Evolutionary conservation across 768 basidiomycete genomes (phyloP), one percentile per base, ranked within the genome.

Genomic region (Tephrocybe sp.): DNA sequence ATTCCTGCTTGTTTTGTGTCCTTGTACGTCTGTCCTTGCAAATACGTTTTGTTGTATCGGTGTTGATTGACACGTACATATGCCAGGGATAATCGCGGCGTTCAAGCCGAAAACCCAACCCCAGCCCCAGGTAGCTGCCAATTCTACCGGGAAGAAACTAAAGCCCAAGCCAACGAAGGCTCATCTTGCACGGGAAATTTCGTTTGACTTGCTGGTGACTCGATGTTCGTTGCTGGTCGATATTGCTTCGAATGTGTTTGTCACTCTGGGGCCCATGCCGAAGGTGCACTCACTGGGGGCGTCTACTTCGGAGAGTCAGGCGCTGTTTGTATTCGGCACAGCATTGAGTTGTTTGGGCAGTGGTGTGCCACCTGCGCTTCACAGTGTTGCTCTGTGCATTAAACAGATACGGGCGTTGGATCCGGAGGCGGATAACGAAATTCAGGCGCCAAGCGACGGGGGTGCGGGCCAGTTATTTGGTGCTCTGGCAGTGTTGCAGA

Each of bases 301-400:
- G 19, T 48, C 41, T 32, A n/a, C 42, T 4, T 19, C 35, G 13
- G 54, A 63, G 36, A 74, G 69, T 16, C 73, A 83, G 58, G 61
- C 70, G 27, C 50, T 83, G 47, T 92, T 92, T 64, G 74, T 88
- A 5, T 66, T 76, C 4, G 74, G 83, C 11, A 83, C 83, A 11
- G 75, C 76, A 7, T 60, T 90, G 56, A 75, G 78, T 44, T 75
- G 77, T 45, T 69, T 87, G 46, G 86, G 86, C n/a, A 77, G 80
- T 15, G 90, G 88, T 2, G 69, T 81, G 28, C 65, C 77, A 31
- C 89, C 90, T n/a, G 81, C 86, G 6, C 66, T 79, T 31, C 84
- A 89, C 35, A 87, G 86, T 60, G 70, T 92, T 40, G 87, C 87
- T 11, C 64, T 92, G 35, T 86, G 80, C 55, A 80, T 88, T 45